Base-by-base conservation (phyloP, 495 filamentous ascomycete genomes). In the Hypoxylon fragiforme region DNA sequence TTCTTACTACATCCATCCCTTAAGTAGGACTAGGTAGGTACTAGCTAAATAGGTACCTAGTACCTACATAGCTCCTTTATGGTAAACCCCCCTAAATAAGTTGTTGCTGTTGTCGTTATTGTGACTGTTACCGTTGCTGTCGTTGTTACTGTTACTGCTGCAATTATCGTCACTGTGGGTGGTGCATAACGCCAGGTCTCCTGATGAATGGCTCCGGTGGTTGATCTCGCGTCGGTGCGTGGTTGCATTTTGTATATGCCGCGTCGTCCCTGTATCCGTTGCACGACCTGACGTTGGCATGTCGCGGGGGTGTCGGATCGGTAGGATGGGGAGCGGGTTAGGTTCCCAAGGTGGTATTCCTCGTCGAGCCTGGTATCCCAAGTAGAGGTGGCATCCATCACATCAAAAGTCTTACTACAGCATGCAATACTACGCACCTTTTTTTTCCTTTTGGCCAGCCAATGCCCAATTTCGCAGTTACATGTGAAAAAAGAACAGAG, bases 221-320 rank as follows among this genome's bases (percentile, higher is more conserved):
- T 57, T 45, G 52, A 56, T 57, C 58, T 62, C 19, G 58, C 58
- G 32, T 62, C 37, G 12, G 36, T n/a, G 43, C 47, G 48, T 43
- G 53, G 58, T 57, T 19, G 52, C 48, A 62, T 57, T 57, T 62
- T 49, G 58, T 44, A 62, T 62, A 62, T 62, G 58, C 58, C 58
- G 58, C 53, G 52, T 52, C 43, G 43, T 49, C 43, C 52, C 42
- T 50, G 52, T 53, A 34, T n/a, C 39, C 41, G 52, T 48, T 57
- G 52, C 43, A 56, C 46, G 24, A 50, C 34, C 42, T 49, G 43
- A 38, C 46, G 9, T 9, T 28, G 24, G 9, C 34, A 57, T 26
- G 49, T 49, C 52, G 58, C 58, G 52, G 58, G 58, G 58, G 58
- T 56, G 35, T 57, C 58, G 58, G 58, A 57, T 62, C 58, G 58